These are phyloP conservation scores for Aphanoascus verrucosus DNA, from an alignment of 2,329 filamentous ascomycete genomes.

Conservation along the genomic window DNA sequence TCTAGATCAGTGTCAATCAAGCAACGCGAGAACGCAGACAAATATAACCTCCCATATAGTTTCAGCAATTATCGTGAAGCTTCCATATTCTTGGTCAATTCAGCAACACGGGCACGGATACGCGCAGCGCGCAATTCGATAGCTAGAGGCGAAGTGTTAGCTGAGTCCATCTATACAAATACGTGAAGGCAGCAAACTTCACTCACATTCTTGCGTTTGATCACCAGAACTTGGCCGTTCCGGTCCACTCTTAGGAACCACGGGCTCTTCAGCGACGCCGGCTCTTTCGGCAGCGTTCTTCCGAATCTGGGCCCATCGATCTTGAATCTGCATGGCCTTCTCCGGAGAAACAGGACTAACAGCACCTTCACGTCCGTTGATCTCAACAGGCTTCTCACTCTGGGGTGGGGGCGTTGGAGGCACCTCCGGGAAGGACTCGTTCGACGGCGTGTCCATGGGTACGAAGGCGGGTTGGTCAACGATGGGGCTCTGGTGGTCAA, in stretches of 20 bases:
- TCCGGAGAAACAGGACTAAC: not conserved
- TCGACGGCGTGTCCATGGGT: constrained; percentile 44
- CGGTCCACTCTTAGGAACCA: constrained; percentile 40
- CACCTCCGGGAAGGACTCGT: constrained; percentile 14
- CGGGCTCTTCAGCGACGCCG: constrained; percentile 53
- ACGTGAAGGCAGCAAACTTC: not conserved
- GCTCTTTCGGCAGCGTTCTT: constrained; percentile 85
- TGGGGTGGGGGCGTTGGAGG: constrained; percentile 18
- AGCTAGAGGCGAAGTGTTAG: constrained; percentile 41
- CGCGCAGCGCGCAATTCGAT: constrained; percentile 94
- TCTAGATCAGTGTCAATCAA: not conserved
- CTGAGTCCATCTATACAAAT: not conserved
- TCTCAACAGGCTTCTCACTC: constrained; percentile 12
- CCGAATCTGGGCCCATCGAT: constrained; percentile 91
- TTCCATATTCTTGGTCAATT: constrained; percentile 80
- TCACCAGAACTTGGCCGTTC: constrained; percentile 66
- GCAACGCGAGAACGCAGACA: not conserved
- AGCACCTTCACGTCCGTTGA: not conserved
- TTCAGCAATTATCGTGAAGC: constrained; percentile 18
- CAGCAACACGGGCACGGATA: constrained; percentile 93
- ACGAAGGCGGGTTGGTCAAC: constrained; percentile 75
- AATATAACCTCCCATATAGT: not conserved
- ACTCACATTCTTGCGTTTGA: constrained; percentile 89
- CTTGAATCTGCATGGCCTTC: constrained; percentile 41
- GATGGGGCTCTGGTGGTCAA: constrained; percentile 75